phyloP scores from a whole-genome alignment of 2,329 filamentous ascomycete genomes.

The Plectosphaerella plurivora region DNA sequence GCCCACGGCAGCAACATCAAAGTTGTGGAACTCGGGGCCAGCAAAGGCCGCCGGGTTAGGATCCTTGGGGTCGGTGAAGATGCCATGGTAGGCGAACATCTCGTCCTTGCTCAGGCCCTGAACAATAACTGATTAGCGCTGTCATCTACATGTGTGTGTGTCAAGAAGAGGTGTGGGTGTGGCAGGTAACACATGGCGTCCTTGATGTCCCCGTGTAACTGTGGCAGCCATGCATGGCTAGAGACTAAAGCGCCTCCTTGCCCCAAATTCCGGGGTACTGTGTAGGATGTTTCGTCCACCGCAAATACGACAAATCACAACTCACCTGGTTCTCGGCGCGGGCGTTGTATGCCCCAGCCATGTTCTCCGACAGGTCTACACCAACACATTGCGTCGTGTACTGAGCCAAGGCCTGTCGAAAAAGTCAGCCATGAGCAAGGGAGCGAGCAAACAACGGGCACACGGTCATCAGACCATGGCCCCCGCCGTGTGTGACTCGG shows the following conservation, averaged over 20 bases:
- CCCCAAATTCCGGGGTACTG: no score
- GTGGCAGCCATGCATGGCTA: no score
- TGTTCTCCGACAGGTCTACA: conserved; percentile 66
- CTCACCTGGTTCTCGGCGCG: conserved; percentile 49
- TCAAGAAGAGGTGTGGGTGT: no score
- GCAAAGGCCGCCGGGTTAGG: conserved; percentile 50
- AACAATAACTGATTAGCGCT: not conserved
- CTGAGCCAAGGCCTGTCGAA: conserved; percentile 51
- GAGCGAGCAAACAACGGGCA: not conserved
- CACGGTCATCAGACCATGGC: not conserved
- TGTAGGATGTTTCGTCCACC: no score
- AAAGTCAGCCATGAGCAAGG: conserved; percentile 1
- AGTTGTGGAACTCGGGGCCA: conserved; percentile 59
- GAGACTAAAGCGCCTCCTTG: no score
- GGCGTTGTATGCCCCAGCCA: conserved; percentile 65
- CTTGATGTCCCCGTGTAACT: no score
- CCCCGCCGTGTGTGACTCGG: not conserved
- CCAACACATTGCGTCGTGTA: conserved; percentile 61
- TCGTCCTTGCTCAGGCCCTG: conserved; percentile 46
- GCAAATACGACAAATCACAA: not conserved
- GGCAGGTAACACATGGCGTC: no score
- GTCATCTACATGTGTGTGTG: no score
- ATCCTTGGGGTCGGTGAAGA: conserved; percentile 45
- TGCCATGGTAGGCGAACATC: conserved; percentile 53
- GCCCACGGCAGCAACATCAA: conserved; percentile 63